Conservation (phyloP, 2,329 filamentous ascomycete species). For the Microdochium bolleyi region DNA sequence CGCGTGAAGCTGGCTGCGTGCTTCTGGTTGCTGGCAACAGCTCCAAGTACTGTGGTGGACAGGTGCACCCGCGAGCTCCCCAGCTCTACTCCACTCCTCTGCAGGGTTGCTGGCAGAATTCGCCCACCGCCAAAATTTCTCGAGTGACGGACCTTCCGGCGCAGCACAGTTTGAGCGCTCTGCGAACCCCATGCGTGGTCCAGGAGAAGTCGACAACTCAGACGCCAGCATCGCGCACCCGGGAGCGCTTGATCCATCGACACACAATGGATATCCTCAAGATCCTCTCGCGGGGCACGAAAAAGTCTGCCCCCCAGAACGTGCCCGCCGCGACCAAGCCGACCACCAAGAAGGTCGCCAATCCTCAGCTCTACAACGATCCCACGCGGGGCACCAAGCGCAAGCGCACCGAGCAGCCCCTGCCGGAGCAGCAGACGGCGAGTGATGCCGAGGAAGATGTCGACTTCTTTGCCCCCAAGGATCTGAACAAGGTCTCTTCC, state of each 20-base stretch:
- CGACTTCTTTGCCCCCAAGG: conserved; percentile 51
- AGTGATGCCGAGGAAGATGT: conserved; percentile 32
- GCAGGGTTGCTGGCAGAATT: conserved; percentile 1
- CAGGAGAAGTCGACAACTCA: not conserved
- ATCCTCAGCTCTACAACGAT: conserved; percentile 65
- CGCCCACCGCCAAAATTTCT: conserved; percentile 1
- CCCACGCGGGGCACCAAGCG: conserved; percentile 40
- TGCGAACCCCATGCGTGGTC: not conserved
- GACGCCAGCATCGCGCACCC: not conserved
- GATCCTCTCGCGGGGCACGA: conserved; percentile 63
- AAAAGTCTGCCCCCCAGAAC: conserved; percentile 35
- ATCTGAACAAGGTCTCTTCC: not conserved
- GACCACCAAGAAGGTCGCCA: conserved; percentile 35
- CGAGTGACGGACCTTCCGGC: not conserved
- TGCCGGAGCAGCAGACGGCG: conserved; percentile 16
- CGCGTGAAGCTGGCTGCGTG: too few species aligned
- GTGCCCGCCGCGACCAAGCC: conserved; percentile 22
- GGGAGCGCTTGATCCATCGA: not conserved
- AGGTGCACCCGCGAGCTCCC: too few species aligned
- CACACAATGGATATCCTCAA: conserved; percentile 63
- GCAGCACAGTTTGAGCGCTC: not conserved
- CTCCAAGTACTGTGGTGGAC: too few species aligned
- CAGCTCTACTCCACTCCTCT: too few species aligned
- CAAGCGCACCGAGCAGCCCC: conserved; percentile 35
- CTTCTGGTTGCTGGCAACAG: too few species aligned